These are phyloP conservation scores for Aspergillus aculeatus DNA, from an alignment of 2,329 filamentous ascomycete species.

Conservation along the genomic window DNA sequence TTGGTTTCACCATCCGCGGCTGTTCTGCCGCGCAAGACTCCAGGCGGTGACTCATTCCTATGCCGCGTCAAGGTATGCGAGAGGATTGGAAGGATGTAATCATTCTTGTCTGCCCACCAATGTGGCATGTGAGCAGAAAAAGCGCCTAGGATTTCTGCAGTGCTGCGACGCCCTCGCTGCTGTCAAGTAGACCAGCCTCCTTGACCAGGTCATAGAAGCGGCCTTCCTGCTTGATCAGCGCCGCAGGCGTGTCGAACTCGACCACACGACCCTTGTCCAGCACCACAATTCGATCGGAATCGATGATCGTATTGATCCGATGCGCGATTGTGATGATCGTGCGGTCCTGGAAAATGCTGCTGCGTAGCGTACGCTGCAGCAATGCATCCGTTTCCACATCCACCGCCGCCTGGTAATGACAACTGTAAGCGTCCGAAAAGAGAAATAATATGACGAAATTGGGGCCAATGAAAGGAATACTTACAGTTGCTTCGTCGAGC, in stretches of 20 bases:
- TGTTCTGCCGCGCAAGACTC: not conserved
- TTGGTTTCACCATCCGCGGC: constrained; percentile 7
- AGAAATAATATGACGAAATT: not conserved
- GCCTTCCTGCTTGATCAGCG: constrained; percentile 72
- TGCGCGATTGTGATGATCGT: constrained; percentile 99
- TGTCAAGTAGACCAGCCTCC: constrained; percentile 74
- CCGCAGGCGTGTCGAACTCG: constrained; percentile 85
- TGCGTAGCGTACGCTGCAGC: constrained; percentile 63
- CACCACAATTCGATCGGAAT: constrained; percentile 85
- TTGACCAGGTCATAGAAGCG: constrained; percentile 87
- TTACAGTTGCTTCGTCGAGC: constrained; percentile 90
- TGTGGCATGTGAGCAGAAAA: not conserved
- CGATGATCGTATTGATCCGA: constrained; percentile 94
- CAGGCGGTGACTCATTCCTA: not conserved
- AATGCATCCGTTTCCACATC: constrained; percentile 67
- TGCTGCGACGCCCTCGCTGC: constrained; percentile 36
- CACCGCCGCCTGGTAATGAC: constrained; percentile 57
- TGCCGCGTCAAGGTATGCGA: not conserved
- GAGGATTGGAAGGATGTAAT: constrained; percentile 4
- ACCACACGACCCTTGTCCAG: constrained; percentile 85
- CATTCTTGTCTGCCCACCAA: constrained; percentile 8
- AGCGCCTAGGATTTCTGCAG: constrained; percentile 14
- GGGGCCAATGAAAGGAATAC: constrained; percentile 4
- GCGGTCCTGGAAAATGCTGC: constrained; percentile 74
- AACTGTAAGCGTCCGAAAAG: constrained; percentile 18